Conservation (phyloP, 192 early-diverging fungal species). For the Umbelopsis vinacea region DNA sequence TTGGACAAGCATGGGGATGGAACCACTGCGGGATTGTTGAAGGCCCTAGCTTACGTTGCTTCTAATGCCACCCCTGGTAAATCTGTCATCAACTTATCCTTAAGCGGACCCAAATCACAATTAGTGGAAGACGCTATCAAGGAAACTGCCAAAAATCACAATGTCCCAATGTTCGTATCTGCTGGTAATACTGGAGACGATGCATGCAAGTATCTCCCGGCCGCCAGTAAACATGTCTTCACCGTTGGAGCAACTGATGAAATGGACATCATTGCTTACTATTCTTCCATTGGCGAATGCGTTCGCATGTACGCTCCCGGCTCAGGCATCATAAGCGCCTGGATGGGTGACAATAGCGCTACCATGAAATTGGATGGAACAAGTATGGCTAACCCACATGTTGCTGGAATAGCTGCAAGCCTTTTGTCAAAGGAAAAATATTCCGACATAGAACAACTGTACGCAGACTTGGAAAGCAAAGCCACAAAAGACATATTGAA, state of each 20-base stretch:
- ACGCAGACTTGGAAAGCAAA: constrained; percentile 26
- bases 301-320: constrained; percentile 69
- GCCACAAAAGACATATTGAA: constrained; percentile 26
- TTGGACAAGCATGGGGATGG: constrained; percentile 58
- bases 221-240: constrained; percentile 44
- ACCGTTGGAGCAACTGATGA: constrained; percentile 52
- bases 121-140: constrained; percentile 49
- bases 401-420: constrained; percentile 50
- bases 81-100: constrained; percentile 61
- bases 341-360: constrained; percentile 27
- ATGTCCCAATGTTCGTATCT: constrained; percentile 59
- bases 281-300: constrained; percentile 58
- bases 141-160: constrained; percentile 31
- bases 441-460: constrained; percentile 34
- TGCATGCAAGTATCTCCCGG: constrained; percentile 62
- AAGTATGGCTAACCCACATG: constrained; percentile 57
- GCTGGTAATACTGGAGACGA: constrained; percentile 62
- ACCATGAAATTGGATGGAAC: constrained; percentile 51
- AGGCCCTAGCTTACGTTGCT: constrained; percentile 45
- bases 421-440: constrained; percentile 38
- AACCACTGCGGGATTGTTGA: constrained; percentile 51
- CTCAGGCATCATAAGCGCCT: constrained; percentile 50
- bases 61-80: constrained; percentile 34
- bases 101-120: constrained; percentile 58
- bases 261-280: constrained; percentile 47